Percentiles rank a stretch among this genome's conserved stretches.
These are phyloP conservation scores for Fraxinus baroniana DNA, from an alignment of 305 asterid species.

Conservation along the genomic window DNA sequence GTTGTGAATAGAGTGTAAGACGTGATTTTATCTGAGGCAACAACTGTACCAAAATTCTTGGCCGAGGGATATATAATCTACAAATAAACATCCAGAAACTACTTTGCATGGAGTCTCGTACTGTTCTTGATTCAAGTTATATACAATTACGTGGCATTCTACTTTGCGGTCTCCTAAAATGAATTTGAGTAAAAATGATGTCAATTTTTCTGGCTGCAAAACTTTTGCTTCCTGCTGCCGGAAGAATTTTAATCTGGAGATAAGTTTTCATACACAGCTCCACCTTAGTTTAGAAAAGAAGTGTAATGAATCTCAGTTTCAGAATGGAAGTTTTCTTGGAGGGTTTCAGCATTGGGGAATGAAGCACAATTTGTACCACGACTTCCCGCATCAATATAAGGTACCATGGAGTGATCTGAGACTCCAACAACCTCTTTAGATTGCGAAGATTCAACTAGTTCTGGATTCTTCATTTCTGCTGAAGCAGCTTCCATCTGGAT, in stretches of 20 bases:
- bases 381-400: constrained; percentile 24
- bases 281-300: neutral
- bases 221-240: neutral
- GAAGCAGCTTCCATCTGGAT: constrained; percentile 39
- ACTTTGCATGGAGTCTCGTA: neutral
- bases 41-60: neutral
- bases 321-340: too few species aligned
- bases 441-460: constrained; percentile 34
- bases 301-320: neutral
- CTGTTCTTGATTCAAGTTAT: neutral
- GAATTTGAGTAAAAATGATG: neutral
- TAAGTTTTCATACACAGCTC: neutral
- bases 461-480: constrained; percentile 31
- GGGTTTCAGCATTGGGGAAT: neutral
- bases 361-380: constrained; percentile 4
- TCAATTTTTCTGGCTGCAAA: neutral
- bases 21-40: neutral
- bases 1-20: neutral
- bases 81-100: too few species aligned
- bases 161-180: neutral
- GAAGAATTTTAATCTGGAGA: neutral
- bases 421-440: constrained; percentile 54
- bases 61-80: too few species aligned
- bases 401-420: constrained; percentile 10
- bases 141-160: neutral